These are phyloP conservation scores for Metschnikowia rubicola DNA, from an alignment of 805 yeast genomes.

Conservation along the genomic window DNA sequence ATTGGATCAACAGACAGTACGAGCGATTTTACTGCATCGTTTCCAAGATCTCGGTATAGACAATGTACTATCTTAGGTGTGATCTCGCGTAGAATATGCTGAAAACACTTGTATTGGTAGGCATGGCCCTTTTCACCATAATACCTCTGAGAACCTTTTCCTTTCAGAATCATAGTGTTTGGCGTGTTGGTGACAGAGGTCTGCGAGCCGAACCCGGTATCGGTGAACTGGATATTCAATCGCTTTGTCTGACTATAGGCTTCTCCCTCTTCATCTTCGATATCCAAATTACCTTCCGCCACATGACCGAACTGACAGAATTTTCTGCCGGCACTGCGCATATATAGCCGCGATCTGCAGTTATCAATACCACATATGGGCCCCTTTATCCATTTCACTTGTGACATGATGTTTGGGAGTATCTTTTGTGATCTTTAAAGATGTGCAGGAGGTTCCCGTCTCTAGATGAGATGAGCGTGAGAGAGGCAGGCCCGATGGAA, in stretches of 20 bases:
- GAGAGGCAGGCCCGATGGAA: not conserved
- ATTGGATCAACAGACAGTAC: constrained; percentile 2
- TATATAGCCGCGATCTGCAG: constrained; percentile 77
- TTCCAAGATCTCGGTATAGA: constrained; percentile 2
- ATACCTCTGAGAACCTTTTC: constrained; percentile 15
- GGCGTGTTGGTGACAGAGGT: constrained; percentile 5
- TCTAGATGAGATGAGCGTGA: not conserved
- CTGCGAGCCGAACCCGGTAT: constrained; percentile 24
- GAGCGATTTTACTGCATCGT: not conserved
- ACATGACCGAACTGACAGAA: constrained; percentile 93
- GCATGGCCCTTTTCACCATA: constrained; percentile 49
- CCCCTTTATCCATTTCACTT: constrained; percentile 57
- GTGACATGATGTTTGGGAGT: constrained; percentile 10
- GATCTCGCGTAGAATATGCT: constrained; percentile 46
- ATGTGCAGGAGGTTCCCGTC: constrained; percentile 1
- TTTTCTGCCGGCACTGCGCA: constrained; percentile 67
- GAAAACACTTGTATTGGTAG: constrained; percentile 46
- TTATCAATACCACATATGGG: constrained; percentile 86
- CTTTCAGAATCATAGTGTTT: not conserved
- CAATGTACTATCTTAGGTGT: constrained; percentile 12
- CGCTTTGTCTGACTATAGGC: constrained; percentile 49
- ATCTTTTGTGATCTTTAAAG: not conserved
- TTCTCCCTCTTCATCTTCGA: constrained; percentile 80
- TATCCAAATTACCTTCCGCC: constrained; percentile 71
- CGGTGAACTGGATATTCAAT: constrained; percentile 42